phyloP scores from a whole-genome alignment of 352 stramenopile genomes.

The Phytophthora citrophthora region DNA sequence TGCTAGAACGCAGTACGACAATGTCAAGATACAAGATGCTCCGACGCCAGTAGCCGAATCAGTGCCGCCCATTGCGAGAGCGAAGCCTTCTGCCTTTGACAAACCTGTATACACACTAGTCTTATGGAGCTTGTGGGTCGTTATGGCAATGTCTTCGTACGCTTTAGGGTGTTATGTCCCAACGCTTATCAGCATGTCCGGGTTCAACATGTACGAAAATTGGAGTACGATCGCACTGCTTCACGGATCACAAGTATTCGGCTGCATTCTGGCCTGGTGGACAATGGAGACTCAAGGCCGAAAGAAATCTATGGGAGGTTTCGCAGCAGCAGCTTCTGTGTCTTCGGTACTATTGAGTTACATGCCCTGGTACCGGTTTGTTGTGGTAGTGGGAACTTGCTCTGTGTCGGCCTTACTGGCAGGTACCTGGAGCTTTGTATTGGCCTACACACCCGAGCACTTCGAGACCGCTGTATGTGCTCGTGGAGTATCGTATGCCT shows the following conservation, averaged over 20 bases:
- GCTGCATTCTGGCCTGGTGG: conserved; percentile 22
- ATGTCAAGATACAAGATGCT: conserved; percentile 15
- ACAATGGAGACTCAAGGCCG: conserved; percentile 25
- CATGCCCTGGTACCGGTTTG: conserved; percentile 28
- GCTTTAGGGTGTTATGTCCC: conserved; percentile 37
- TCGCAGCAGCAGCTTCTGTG: conserved; percentile 6
- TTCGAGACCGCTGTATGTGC: conserved; percentile 21
- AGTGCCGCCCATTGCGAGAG: background rate
- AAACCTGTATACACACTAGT: conserved; percentile 29
- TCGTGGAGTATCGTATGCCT: conserved; percentile 30
- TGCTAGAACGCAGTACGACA: conserved; percentile 7
- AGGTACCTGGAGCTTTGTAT: conserved; percentile 29
- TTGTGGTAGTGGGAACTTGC: conserved; percentile 26
- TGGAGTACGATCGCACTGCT: conserved; percentile 31
- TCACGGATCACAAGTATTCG: conserved; percentile 24
- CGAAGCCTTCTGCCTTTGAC: conserved; percentile 5
- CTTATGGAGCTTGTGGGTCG: conserved; percentile 41
- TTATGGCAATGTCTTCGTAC: conserved; percentile 40
- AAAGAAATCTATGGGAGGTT: conserved; percentile 27
- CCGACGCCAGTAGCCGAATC: conserved; percentile 2
- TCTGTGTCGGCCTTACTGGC: conserved; percentile 22
- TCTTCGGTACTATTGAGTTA: conserved; percentile 33
- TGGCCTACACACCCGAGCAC: conserved; percentile 31
- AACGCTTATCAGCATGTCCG: conserved; percentile 41
- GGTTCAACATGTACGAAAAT: conserved; percentile 41